phyloP scores from a whole-genome alignment of 164 flowering plant genomes.

The Tetracentron sinense region DNA sequence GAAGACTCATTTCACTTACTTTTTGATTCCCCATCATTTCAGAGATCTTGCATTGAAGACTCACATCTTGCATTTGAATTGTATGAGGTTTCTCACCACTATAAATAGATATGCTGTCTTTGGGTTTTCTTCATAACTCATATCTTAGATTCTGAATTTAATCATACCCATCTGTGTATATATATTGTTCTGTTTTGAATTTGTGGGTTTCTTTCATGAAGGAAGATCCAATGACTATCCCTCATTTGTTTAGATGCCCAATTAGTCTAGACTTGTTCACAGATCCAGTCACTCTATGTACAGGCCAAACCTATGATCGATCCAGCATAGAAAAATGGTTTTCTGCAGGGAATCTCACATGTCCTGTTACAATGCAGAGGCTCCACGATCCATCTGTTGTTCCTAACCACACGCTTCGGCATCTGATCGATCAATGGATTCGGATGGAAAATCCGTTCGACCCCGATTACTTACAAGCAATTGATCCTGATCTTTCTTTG shows the following conservation, averaged over 20 bases:
- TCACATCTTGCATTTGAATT: background rate
- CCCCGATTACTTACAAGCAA: conserved; percentile 6
- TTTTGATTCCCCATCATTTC: background rate
- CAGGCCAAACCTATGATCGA: conserved; percentile 83
- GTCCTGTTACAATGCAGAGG: conserved; percentile 86
- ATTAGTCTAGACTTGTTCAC: conserved; percentile 65
- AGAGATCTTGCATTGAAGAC: conserved; percentile 1
- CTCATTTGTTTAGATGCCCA: conserved; percentile 66
- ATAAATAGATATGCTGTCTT: too few species aligned
- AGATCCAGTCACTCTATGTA: conserved; percentile 75
- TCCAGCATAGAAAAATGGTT: conserved; percentile 72
- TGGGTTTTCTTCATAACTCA: background rate
- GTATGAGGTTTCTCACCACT: background rate
- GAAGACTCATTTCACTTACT: conserved; percentile 4
- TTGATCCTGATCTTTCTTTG: conserved; percentile 24
- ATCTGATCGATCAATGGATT: conserved; percentile 59
- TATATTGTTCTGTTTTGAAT: background rate
- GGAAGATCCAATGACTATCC: conserved; percentile 41
- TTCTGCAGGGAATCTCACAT: conserved; percentile 59
- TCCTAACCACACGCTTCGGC: conserved; percentile 73
- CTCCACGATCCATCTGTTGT: conserved; percentile 60
- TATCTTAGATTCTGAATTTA: background rate
- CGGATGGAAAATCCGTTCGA: conserved; percentile 21
- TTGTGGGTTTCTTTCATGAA: conserved; percentile 22
- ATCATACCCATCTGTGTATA: background rate